A percentile compares a stretch with the other conserved stretches of the same genome.
These are phyloP conservation scores for Globisporangium emineosum DNA, from an alignment of 352 stramenopile genomes.

Conservation along the genomic window DNA sequence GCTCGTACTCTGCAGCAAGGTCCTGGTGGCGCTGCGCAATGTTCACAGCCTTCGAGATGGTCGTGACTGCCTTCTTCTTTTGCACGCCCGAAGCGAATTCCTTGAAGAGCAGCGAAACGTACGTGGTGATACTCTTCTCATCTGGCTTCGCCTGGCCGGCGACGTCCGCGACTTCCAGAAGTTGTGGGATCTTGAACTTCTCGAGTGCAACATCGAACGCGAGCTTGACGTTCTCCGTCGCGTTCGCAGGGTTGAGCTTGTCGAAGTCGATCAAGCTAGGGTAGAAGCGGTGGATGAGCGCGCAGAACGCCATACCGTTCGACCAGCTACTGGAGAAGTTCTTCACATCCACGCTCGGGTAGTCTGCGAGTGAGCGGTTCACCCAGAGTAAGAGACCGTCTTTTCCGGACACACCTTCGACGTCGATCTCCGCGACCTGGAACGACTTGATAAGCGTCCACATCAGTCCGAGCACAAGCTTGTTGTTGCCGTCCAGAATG, in stretches of 20 bases:
- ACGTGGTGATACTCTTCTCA: constrained; percentile 92
- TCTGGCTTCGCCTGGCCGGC: constrained; percentile 83
- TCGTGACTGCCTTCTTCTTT: constrained; percentile 88
- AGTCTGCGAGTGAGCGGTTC: constrained; percentile 84
- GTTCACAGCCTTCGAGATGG: constrained; percentile 88
- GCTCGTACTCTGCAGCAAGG: constrained; percentile 68
- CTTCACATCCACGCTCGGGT: constrained; percentile 79
- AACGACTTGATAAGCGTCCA: constrained; percentile 93
- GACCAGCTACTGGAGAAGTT: constrained; percentile 90
- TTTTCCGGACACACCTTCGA: constrained; percentile 88
- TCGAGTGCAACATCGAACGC: constrained; percentile 84
- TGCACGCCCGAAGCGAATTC: constrained; percentile 88
- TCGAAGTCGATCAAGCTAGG: constrained; percentile 86
- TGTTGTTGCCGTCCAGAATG: constrained; percentile 90
- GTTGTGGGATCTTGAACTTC: constrained; percentile 84
- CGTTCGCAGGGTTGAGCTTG: constrained; percentile 56
- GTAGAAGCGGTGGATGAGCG: constrained; percentile 88
- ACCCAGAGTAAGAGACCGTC: constrained; percentile 89
- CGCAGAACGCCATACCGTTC: constrained; percentile 88
- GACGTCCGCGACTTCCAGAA: constrained; percentile 86
- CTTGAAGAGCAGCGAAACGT: constrained; percentile 90
- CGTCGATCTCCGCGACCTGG: constrained; percentile 81
- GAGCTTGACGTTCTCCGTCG: constrained; percentile 71
- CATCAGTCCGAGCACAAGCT: constrained; percentile 90
- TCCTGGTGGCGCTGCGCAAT: constrained; percentile 89